Conservation (phyloP, 768 basidiomycete species). For the Rhodotorula graminis region DNA sequence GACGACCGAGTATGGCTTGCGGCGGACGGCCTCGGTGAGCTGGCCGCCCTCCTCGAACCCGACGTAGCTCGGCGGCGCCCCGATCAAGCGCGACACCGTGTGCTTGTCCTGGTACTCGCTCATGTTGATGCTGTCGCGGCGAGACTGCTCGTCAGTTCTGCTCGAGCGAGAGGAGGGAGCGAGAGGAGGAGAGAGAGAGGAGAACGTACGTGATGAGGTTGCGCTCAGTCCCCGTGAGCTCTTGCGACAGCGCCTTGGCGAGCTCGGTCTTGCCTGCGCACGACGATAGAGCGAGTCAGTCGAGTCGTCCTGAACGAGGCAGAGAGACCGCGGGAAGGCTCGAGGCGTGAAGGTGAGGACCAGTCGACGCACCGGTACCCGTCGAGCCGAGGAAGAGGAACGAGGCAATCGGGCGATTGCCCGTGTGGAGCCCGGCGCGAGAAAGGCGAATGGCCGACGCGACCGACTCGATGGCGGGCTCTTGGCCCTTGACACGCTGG, state of each 20-base stretch:
- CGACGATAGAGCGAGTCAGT: background rate
- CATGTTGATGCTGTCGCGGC: background rate
- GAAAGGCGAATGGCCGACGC: constrained; percentile 87
- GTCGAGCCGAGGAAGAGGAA: constrained; percentile 56
- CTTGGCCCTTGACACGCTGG: constrained; percentile 77
- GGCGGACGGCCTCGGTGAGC: constrained; percentile 41
- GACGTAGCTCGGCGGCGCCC: constrained; percentile 87
- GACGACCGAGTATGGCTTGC: constrained; percentile 36
- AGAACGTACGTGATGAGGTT: constrained; percentile 29
- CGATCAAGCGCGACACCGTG: constrained; percentile 82
- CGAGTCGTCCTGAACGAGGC: no score
- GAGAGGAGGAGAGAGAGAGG: no score
- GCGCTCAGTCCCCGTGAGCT: constrained; percentile 70
- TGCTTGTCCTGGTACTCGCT: constrained; percentile 59
- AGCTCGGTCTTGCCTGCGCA: constrained; percentile 62
- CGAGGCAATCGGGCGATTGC: constrained; percentile 80
- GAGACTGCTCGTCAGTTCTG: background rate
- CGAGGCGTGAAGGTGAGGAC: no score
- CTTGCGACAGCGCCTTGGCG: constrained; percentile 75
- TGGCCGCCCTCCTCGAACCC: constrained; percentile 78
- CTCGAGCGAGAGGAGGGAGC: no score
- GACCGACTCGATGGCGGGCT: constrained; percentile 71
- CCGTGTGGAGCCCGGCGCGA: constrained; percentile 82
- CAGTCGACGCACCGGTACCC: constrained; percentile 56
- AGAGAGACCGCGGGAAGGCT: no score